Base-by-base conservation (phyloP, 805 yeast species). In the Wickerhamomyces rabaulensis region DNA sequence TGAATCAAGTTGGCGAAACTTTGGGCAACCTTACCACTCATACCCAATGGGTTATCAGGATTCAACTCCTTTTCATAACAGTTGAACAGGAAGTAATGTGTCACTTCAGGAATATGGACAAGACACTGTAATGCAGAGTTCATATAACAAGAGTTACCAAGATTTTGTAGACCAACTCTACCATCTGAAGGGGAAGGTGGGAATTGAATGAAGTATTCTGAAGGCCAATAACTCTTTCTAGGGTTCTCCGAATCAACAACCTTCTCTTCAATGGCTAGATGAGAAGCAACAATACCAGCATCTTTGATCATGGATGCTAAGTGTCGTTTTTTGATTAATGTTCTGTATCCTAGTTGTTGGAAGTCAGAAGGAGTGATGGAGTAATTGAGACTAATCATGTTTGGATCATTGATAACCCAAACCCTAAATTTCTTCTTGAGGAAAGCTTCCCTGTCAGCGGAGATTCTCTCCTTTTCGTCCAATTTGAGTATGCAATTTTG, bases 131-230 rank as follows among this genome's bases (percentile, higher is more conserved):
- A 67, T 0, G 97, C 97, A 9, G 95, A 87, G 63, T 89, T 90
- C 97, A 91, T 90, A 63, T 89, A 91, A 64, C 97, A 91, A 0
- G 95, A 83, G 61, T 91, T 91, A 3, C 97, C 97, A 50, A 90
- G 68, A 59, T 88, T 91, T 44, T 74, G 68, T 58, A 84, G 53
- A 50, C 97, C 84, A 48, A 73, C 63, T 41, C 71, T 60, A 53
- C 97, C 91, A 46, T 62, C 57, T 2, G 70, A 57, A n/a, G 64
- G 61, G 1, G 49, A 21, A 3, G 66, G 56, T 9, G 65, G 60
- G 47, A 63, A 61, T 35, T 66, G 62, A 4, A 56, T 53, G 31
- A 52, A 56, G 44, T 60, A 63, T 37, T 61, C 61, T 6, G 74
- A 68, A 1, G 67, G 63, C 75, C 75, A 70, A 43, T 63, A 69